A percentile compares a stretch with the other conserved stretches of the same genome.
phyloP scores from a whole-genome alignment of 1,284 basidiomycete species.

The Erythrobasidium hasegawianum region DNA sequence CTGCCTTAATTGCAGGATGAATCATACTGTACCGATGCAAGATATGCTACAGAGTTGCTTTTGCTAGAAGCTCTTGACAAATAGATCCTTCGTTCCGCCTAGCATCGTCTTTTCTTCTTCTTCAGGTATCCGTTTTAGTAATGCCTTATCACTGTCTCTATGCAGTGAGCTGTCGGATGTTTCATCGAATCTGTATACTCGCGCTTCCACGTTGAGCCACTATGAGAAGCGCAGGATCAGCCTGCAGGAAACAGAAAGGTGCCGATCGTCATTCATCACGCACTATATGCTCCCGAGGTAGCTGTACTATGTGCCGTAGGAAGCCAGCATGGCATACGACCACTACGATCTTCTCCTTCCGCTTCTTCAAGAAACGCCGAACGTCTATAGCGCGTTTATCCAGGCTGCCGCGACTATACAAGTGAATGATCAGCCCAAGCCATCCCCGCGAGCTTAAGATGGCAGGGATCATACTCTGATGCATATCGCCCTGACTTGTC shows the following conservation, averaged over 20 bases:
- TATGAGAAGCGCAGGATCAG: neutral
- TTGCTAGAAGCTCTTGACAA: constrained; percentile 3
- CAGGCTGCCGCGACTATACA: constrained; percentile 14
- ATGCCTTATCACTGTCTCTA: constrained; percentile 6
- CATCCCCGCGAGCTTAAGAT: neutral
- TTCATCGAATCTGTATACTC: constrained; percentile 22
- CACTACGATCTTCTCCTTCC: constrained; percentile 14
- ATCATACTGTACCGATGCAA: no score
- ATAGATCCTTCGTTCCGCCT: constrained; percentile 1
- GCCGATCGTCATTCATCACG: neutral
- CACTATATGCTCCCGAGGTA: constrained; percentile 26
- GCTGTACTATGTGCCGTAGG: constrained; percentile 20
- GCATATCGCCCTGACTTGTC: constrained; percentile 23
- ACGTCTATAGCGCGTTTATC: constrained; percentile 20
- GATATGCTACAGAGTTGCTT: no score
- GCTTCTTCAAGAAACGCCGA: constrained; percentile 14
- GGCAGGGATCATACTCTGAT: neutral
- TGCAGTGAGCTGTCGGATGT: neutral
- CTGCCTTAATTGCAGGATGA: no score
- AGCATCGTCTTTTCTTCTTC: constrained; percentile 20
- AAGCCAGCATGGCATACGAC: constrained; percentile 33
- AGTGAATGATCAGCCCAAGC: neutral
- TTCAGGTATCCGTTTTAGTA: constrained; percentile 14
- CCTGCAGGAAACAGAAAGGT: neutral
- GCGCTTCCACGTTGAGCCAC: constrained; percentile 30